A percentile compares a stretch with the other conserved stretches of the same genome.
These are phyloP conservation scores for Mycena epipterygia DNA, from an alignment of 768 basidiomycete genomes.

Conservation along the genomic window DNA sequence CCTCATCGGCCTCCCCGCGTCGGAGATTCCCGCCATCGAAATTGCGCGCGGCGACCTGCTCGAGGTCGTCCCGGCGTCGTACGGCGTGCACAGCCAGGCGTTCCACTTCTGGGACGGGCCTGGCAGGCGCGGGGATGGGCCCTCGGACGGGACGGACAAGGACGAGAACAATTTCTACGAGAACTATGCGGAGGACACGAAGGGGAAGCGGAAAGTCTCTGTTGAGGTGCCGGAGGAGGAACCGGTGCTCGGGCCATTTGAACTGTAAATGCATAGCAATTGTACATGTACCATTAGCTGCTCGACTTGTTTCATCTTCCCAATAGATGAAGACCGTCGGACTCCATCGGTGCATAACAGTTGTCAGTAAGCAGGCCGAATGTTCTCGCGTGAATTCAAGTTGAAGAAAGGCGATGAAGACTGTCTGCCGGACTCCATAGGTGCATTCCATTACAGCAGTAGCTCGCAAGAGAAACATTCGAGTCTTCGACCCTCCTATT, in stretches of 20 bases:
- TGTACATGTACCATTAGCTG: too few species aligned
- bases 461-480: too few species aligned
- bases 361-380: too few species aligned
- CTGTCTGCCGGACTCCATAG: too few species aligned
- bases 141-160: slow-evolving; percentile 52
- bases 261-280: slow-evolving; percentile 4
- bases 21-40: slow-evolving; percentile 97
- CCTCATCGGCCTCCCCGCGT: slow-evolving; percentile 93
- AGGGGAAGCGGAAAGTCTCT: slow-evolving; percentile 64
- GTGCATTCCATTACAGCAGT: too few species aligned
- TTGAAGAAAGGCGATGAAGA: too few species aligned
- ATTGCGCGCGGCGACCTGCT: slow-evolving; percentile 97
- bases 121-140: slow-evolving; percentile 62
- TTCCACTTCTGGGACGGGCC: slow-evolving; percentile 95
- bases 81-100: slow-evolving; percentile 91
- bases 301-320: too few species aligned
- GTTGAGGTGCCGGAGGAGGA: slow-evolving; percentile 29
- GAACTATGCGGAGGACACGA: slow-evolving; percentile 86
- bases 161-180: slow-evolving; percentile 90
- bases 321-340: too few species aligned
- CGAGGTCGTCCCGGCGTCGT: slow-evolving; percentile 90
- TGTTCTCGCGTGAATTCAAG: too few species aligned
- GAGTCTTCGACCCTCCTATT: too few species aligned
- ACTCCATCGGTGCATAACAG: too few species aligned
- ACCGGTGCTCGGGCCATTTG: not conserved